phyloP scores from a whole-genome alignment of 768 basidiomycete species.

The Boletus rufocinnamomeus region DNA sequence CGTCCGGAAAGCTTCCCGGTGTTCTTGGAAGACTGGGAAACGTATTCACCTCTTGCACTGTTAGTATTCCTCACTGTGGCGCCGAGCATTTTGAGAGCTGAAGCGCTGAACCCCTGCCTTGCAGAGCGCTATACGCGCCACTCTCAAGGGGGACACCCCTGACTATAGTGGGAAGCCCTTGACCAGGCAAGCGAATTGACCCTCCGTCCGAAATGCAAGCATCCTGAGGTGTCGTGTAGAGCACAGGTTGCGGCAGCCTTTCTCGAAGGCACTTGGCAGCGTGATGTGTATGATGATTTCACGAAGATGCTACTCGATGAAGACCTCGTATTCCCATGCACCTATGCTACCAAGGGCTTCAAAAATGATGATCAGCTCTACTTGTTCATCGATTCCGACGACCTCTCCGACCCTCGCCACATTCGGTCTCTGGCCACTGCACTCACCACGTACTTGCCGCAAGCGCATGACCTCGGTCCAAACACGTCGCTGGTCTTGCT shows the following conservation, averaged over 20 bases:
- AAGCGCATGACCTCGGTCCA: conserved; percentile 19
- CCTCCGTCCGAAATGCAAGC: no score
- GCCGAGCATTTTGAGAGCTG: no score
- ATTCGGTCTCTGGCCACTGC: conserved; percentile 21
- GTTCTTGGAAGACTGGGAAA: no score
- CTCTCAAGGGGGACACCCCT: no score
- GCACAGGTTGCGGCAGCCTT: conserved; percentile 18
- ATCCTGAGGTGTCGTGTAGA: conserved; percentile 2
- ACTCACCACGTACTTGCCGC: conserved; percentile 17
- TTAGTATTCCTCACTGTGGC: no score
- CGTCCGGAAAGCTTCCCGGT: no score
- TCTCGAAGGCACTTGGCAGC: conserved; percentile 21
- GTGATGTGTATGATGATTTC: conserved; percentile 20
- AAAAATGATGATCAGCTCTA: conserved; percentile 25
- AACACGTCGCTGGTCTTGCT: conserved; percentile 25
- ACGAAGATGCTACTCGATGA: conserved; percentile 25
- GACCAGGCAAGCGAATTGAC: conserved; percentile 11
- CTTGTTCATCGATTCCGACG: conserved; percentile 26
- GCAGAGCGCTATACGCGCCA: no score
- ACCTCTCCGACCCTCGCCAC: conserved; percentile 24
- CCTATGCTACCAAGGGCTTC: conserved; percentile 27
- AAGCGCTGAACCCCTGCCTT: no score
- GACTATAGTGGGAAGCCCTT: conserved; percentile 14
- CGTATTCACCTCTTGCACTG: no score
- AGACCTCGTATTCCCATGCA: conserved; percentile 24